phyloP scores from a whole-genome alignment of 192 early-diverging fungal genomes.

The Mortierella antarctica region DNA sequence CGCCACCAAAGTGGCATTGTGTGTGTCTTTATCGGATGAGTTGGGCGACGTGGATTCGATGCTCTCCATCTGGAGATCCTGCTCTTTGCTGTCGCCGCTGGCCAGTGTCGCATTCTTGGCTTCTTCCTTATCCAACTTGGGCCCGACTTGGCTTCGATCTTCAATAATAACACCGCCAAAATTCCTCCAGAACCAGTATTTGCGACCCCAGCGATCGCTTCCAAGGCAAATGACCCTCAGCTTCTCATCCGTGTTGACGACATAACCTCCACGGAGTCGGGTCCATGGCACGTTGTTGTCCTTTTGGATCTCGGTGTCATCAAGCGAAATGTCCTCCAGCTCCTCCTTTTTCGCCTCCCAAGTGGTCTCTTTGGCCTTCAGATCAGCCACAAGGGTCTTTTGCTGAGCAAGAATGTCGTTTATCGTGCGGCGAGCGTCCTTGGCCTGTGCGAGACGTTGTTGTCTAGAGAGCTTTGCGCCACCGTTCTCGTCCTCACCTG shows the following conservation, averaged over 20 bases:
- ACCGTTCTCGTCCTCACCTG: conserved; percentile 11
- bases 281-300: conserved; percentile 43
- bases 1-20: background rate
- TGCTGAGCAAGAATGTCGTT: conserved; percentile 34
- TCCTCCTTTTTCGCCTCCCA: conserved; percentile 50
- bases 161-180: conserved; percentile 50
- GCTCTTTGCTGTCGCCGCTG: background rate
- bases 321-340: conserved; percentile 24
- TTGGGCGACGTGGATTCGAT: background rate
- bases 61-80: background rate
- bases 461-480: conserved; percentile 13
- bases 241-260: conserved; percentile 35
- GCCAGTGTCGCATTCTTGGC: background rate
- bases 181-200: conserved; percentile 52
- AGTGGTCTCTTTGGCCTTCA: conserved; percentile 31
- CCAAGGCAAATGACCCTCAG: conserved; percentile 39
- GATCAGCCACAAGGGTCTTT: conserved; percentile 25
- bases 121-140: background rate
- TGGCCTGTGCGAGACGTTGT: conserved; percentile 36
- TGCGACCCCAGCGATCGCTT: conserved; percentile 49
- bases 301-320: conserved; percentile 40
- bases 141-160: conserved; percentile 35
- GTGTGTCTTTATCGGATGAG: background rate
- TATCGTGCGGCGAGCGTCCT: conserved; percentile 25
- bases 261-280: conserved; percentile 41